Percentiles rank a stretch among this genome's conserved stretches.
Conservation (phyloP, 176 grass and related monocot species). For the Oryza brachyantha region DNA sequence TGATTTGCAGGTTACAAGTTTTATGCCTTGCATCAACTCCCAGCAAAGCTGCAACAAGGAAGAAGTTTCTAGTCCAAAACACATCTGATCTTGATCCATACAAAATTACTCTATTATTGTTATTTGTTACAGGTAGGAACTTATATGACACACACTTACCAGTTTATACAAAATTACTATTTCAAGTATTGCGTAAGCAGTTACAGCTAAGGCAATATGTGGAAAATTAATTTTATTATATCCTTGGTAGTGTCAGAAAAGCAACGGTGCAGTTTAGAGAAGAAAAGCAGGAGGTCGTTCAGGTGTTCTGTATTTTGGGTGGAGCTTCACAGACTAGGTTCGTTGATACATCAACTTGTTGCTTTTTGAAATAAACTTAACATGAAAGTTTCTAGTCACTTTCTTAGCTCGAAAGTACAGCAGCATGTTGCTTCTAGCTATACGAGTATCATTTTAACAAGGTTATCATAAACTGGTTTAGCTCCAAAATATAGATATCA, state of each 20-base stretch:
- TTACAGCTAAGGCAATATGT: neutral
- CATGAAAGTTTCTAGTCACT: neutral
- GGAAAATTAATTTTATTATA: neutral
- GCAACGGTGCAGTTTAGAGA: neutral
- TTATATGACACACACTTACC: neutral
- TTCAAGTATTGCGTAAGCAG: neutral
- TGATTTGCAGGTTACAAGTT: neutral
- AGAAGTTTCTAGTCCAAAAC: neutral
- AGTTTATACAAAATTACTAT: constrained; percentile 1
- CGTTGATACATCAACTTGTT: neutral
- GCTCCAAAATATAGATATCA: neutral
- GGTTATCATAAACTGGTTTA: neutral
- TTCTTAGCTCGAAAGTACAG: neutral
- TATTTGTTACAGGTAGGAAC: neutral
- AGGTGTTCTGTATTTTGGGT: neutral
- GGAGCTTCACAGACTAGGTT: neutral
- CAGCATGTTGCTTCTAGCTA: neutral
- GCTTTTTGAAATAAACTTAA: neutral
- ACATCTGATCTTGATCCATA: neutral
- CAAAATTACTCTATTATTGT: neutral
- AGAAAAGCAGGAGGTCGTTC: neutral
- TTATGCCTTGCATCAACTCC: neutral
- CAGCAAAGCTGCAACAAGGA: neutral
- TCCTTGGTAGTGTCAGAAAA: neutral
- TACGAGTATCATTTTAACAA: neutral